Evolutionary conservation across 345 rosid species (phyloP), one percentile per base, ranked within the genome.

Genomic region (Nephelium lappaceum): DNA sequence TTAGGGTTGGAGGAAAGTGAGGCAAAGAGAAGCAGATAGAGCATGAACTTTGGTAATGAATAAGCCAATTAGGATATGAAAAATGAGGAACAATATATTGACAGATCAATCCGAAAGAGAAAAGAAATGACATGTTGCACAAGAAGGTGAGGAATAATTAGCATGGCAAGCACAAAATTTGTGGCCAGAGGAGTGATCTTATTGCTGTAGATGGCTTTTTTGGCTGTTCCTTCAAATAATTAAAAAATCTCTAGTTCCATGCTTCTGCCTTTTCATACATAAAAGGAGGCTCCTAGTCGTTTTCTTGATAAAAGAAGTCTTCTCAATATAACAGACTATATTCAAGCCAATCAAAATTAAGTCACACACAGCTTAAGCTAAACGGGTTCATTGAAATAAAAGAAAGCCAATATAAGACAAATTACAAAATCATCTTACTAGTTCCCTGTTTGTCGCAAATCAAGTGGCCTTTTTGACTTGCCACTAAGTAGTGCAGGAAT

Each of bases 91-190:
- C 36, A 2, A 31, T 31, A 31, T 31, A 31, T 31, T 31, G 3
- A 31, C 1, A 31, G 36, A 31, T 31, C 2, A 31, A 31, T 31
- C 36, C 36, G 3, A 31, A 31, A 4, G 36, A 31, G 36, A 31
- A 31, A 31, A 2, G 2, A 31, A 31, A 31, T 31, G 2, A 31
- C 36, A 31, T 31, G 36, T 0, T 31, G 36, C 36, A 31, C 36
- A 2, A 31, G 36, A 31, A 2, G 38, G 23, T 11, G 19, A 5
- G 7, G 9, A 9, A 36, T 31, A 31, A 65, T 43, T 6, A 36
- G 71, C 71, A 67, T 39, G 27, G 51, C 57, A 69, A 21, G 67
- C 38, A 69, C 27, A 69, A 69, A 69, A 11, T 69, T 11, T 21
- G 1, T 11, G 25, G 73, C 51, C 23, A 47, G 60, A 24, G 14